Evolutionary conservation across 2,329 filamentous ascomycete species (phyloP).

Genomic region (Penicillium sp.): DNA sequence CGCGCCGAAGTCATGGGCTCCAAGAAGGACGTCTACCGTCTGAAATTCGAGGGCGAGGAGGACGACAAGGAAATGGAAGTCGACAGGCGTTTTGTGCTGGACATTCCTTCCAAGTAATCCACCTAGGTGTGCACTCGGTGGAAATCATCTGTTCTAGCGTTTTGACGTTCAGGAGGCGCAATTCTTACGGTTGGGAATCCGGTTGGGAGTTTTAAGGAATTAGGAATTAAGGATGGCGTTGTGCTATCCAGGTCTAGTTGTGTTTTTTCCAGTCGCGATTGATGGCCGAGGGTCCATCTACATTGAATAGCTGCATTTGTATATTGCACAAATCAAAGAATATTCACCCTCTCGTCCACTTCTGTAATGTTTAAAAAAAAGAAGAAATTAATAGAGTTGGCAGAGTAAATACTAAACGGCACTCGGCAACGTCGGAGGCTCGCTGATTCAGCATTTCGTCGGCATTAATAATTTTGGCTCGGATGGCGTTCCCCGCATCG

Average conservation of each 20-base stretch:
- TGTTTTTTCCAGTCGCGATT: neutral
- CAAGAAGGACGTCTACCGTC: conserved; percentile 49
- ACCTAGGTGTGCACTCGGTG: neutral
- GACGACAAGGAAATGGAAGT: conserved; percentile 70
- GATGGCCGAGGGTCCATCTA: too few species aligned
- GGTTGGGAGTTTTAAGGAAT: conserved; percentile 1
- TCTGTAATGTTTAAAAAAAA: too few species aligned
- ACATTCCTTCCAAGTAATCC: conserved; percentile 54
- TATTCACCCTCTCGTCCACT: too few species aligned
- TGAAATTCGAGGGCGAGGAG: conserved; percentile 78
- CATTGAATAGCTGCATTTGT: too few species aligned
- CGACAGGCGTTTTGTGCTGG: conserved; percentile 70
- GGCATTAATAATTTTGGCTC: conserved; percentile 1
- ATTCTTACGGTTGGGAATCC: neutral
- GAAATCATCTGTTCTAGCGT: neutral
- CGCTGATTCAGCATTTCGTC: conserved; percentile 10
- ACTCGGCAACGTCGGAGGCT: neutral
- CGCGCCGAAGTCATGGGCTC: conserved; percentile 74
- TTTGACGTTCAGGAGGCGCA: conserved; percentile 1
- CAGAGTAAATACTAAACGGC: neutral
- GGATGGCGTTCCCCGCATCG: conserved; percentile 8
- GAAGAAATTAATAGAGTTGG: neutral
- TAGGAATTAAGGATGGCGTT: neutral
- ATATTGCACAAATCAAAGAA: too few species aligned
- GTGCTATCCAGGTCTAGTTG: neutral